Evolutionary conservation across 768 basidiomycete genomes (phyloP).

Genomic region (Mycena galopus): DNA sequence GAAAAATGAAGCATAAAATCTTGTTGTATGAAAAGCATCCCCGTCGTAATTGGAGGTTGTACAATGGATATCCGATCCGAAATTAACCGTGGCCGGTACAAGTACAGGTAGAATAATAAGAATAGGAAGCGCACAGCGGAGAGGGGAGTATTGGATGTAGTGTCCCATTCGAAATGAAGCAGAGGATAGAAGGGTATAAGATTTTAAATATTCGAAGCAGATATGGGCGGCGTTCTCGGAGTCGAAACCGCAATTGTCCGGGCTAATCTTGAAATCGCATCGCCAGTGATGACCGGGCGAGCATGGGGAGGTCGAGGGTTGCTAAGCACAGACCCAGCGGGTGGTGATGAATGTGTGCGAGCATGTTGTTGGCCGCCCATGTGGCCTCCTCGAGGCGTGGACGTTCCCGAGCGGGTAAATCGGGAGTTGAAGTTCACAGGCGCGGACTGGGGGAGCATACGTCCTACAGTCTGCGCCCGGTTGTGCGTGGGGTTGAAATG

Average conservation of each 20-base stretch:
- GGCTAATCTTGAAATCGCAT: conserved; percentile 76
- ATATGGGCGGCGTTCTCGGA: conserved; percentile 39
- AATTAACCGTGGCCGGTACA: conserved; percentile 15
- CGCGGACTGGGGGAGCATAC: conserved; percentile 49
- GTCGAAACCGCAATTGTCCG: conserved; percentile 64
- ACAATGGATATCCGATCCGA: conserved; percentile 28
- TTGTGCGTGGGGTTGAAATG: conserved; percentile 58
- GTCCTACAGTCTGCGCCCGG: conserved; percentile 71
- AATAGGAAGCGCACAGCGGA: conserved; percentile 8
- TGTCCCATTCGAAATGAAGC: conserved; percentile 12
- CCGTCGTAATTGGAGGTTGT: conserved; percentile 10
- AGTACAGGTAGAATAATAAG: conserved; percentile 30
- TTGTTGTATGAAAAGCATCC: not conserved
- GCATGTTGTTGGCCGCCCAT: conserved; percentile 57
- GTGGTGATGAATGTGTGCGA: conserved; percentile 78
- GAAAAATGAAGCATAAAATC: conserved; percentile 15
- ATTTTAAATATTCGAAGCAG: conserved; percentile 44
- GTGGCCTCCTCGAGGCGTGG: conserved; percentile 57
- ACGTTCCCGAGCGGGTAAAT: conserved; percentile 58
- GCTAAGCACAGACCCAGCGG: conserved; percentile 49
- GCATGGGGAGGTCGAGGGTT: conserved; percentile 58
- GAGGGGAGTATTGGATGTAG: not conserved
- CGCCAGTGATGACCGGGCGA: conserved; percentile 81
- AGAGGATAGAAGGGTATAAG: conserved; percentile 11
- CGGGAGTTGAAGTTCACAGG: conserved; percentile 45